These are phyloP conservation scores for Ganoderma multipileum DNA, from an alignment of 1,284 basidiomycete species.

Conservation along the genomic window DNA sequence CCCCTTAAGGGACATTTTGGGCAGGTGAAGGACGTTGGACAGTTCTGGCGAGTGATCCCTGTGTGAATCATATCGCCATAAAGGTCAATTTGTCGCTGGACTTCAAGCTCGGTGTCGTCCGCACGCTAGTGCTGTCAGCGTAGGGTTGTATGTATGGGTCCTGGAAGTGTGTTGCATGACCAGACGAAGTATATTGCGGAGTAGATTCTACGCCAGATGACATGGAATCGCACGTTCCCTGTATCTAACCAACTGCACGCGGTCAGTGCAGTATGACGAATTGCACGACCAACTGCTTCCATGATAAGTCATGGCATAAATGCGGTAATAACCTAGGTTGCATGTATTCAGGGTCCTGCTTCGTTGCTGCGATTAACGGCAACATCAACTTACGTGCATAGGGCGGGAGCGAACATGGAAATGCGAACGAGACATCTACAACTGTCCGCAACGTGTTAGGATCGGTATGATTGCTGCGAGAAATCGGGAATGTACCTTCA, in stretches of 20 bases:
- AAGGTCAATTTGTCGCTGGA: background rate
- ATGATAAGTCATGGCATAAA: background rate
- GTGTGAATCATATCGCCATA: background rate
- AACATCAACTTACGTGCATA: background rate
- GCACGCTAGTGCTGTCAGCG: background rate
- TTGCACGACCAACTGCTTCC: background rate
- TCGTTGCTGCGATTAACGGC: background rate
- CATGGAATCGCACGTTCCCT: background rate
- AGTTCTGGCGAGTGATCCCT: background rate
- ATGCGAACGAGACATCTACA: background rate
- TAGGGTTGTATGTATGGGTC: background rate
- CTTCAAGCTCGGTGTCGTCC: background rate
- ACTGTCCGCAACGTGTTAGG: background rate
- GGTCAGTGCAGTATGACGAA: background rate
- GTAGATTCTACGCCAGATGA: background rate
- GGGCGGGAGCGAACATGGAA: background rate
- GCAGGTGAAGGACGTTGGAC: background rate
- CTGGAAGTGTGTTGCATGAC: background rate
- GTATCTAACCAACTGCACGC: background rate
- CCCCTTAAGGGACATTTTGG: background rate
- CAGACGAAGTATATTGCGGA: background rate
- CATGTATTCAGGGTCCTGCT: background rate
- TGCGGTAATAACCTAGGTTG: conserved; percentile 1
- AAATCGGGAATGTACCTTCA: background rate
- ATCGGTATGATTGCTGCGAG: background rate